These are phyloP conservation scores for Anthostomella pinea DNA, from an alignment of 2,329 filamentous ascomycete genomes.

Conservation along the genomic window DNA sequence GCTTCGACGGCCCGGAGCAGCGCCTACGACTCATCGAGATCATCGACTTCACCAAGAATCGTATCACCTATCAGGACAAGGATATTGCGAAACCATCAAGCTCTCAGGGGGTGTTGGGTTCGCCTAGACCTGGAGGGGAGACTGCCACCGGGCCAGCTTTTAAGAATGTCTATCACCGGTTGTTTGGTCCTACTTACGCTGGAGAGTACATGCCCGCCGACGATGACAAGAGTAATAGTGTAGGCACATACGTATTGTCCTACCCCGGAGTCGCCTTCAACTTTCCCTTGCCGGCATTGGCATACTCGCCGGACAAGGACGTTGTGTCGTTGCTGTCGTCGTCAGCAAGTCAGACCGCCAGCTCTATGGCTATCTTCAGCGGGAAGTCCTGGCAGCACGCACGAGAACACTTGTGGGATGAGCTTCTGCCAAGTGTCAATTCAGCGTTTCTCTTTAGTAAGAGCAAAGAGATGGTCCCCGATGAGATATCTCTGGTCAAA, in stretches of 20 bases:
- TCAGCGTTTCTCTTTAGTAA: constrained; percentile 66
- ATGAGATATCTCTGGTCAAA: constrained; percentile 79
- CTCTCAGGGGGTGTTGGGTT: constrained; percentile 28
- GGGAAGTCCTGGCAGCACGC: constrained; percentile 89
- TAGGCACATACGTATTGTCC: constrained; percentile 83
- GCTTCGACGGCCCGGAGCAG: constrained; percentile 93
- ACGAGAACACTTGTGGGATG: constrained; percentile 72
- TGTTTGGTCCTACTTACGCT: constrained; percentile 91
- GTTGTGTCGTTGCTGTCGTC: constrained; percentile 85
- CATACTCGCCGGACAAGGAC: constrained; percentile 74
- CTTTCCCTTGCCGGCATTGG: constrained; percentile 72
- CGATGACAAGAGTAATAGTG: constrained; percentile 44
- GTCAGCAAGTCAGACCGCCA: constrained; percentile 70
- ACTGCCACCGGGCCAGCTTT: constrained; percentile 67
- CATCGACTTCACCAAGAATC: constrained; percentile 81
- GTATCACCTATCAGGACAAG: constrained; percentile 67
- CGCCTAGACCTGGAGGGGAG: constrained; percentile 28
- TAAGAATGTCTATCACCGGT: constrained; percentile 83
- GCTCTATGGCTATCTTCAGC: constrained; percentile 85
- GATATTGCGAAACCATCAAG: constrained; percentile 65
- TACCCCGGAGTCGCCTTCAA: constrained; percentile 94
- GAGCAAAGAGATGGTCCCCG: constrained; percentile 75
- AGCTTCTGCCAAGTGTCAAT: constrained; percentile 70
- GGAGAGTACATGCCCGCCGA: constrained; percentile 81
- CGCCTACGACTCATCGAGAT: constrained; percentile 88